Base-by-base conservation (phyloP, 345 rosid genomes). In the Rhizophora mangle region DNA sequence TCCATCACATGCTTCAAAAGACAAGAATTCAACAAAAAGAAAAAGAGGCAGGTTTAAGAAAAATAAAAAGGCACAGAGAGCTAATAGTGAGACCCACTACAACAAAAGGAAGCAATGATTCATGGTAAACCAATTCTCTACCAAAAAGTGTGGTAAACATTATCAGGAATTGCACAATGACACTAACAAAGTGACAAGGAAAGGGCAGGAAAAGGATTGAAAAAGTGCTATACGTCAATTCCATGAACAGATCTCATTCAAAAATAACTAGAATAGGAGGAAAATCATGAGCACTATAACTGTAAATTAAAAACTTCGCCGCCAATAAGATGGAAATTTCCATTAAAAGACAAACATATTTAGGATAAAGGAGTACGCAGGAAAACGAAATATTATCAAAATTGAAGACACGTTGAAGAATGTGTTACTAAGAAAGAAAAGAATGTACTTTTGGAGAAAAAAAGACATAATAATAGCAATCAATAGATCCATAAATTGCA, bases 401-500 rank as follows among this genome's bases (percentile, higher is more conserved):
- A 43, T 3, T 13, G 49, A 43, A 43, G 18, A 43, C 18, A 13
- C 0, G 18, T 0, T 9, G 18, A 13, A 39, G 18, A 13, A 43
- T 43, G 49, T 13, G 49, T 3, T 43, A 13, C 16, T 15, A 43
- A 13, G 18, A 43, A 43, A 43, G 49, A 43, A 58, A 46, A 46
- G 46, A 58, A 43, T 5, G 24, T 8, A 24, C 27, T 51, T 37
- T 24, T 21, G 27, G 8, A 51, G 26, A 39, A 34, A 34, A 34
- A 34, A 34, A 34, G 18, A 56, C 51, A 22, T 6, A 63, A 15
- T 13, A 10, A 24, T 16, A 56, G 31, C 9, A 56, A 56, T 27
- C 24, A 24, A 3, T 8, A 43, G 58, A 58, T 78, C 39, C 5
- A 32, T 20, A 11, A 27, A 65, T 63, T 71, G 49, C 24, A 58